Evolutionary conservation across 306 rosid genomes (phyloP).

Genomic region (Vicia villosa): DNA sequence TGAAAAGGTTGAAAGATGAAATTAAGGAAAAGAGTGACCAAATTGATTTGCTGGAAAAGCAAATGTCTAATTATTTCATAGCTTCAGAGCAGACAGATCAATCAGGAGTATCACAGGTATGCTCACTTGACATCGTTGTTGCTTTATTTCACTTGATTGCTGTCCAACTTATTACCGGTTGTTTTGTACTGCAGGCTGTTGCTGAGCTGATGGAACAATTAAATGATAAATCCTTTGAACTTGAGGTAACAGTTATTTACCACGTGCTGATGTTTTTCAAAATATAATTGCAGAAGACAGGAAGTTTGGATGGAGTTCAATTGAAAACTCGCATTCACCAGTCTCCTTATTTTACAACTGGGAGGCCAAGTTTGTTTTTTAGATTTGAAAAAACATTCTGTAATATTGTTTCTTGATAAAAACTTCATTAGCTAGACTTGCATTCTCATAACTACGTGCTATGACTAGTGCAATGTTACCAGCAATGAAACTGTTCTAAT

Average conservation of each 20-base stretch:
- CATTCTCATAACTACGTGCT: not conserved
- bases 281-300: conserved; percentile 29
- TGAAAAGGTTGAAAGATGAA: conserved; percentile 72
- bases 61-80: conserved; percentile 56
- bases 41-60: conserved; percentile 78
- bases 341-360: conserved; percentile 24
- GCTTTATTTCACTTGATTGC: conserved; percentile 36
- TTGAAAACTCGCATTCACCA: conserved; percentile 26
- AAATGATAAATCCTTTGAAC: conserved; percentile 94
- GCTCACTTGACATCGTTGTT: conserved; percentile 35
- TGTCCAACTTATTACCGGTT: conserved; percentile 37
- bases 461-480: not conserved
- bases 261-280: conserved; percentile 26
- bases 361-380: conserved; percentile 15
- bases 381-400: not conserved
- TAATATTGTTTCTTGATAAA: conserved; percentile 11
- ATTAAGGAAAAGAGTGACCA: conserved; percentile 75
- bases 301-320: conserved; percentile 25
- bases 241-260: conserved; percentile 71
- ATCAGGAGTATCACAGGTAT: conserved; percentile 73
- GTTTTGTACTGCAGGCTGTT: conserved; percentile 67
- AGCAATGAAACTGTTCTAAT: conserved; percentile 1
- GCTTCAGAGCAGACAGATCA: conserved; percentile 62
- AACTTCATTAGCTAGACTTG: not conserved
- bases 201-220: conserved; percentile 73